Evolutionary conservation across 1,139 yeast species (phyloP).

Genomic region (Pichia norvegensis): DNA sequence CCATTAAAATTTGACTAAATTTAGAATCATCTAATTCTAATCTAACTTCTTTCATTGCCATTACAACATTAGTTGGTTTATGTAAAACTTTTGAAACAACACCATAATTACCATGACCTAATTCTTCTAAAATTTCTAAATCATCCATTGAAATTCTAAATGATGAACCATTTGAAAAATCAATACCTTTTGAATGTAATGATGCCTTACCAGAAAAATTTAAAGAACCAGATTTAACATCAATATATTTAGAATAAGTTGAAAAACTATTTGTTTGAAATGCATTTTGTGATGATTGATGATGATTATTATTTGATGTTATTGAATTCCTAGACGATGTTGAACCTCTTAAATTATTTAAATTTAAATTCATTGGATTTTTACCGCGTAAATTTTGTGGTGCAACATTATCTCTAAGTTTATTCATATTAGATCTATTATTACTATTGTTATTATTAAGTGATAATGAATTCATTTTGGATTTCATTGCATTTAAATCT

Average conservation of each 20-base stretch:
- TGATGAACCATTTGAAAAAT: slow-evolving; percentile 80
- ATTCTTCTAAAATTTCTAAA: slow-evolving; percentile 72
- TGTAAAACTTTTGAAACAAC: slow-evolving; percentile 88
- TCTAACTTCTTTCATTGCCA: slow-evolving; percentile 97
- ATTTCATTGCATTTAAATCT: slow-evolving; percentile 1
- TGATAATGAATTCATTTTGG: slow-evolving; percentile 6
- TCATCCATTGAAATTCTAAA: slow-evolving; percentile 84
- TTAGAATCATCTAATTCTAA: slow-evolving; percentile 86
- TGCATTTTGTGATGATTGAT: slow-evolving; percentile 28
- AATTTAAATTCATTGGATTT: slow-evolving; percentile 9
- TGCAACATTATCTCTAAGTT: slow-evolving; percentile 19
- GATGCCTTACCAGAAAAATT: slow-evolving; percentile 93
- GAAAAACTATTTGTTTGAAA: slow-evolving; percentile 50
- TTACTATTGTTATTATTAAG: slow-evolving; percentile 6
- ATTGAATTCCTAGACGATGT: not conserved
- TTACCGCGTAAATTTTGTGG: slow-evolving; percentile 17
- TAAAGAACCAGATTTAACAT: slow-evolving; percentile 82
- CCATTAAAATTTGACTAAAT: slow-evolving; percentile 92
- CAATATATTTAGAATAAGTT: slow-evolving; percentile 78
- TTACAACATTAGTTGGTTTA: slow-evolving; percentile 83
- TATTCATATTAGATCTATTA: slow-evolving; percentile 12
- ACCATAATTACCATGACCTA: slow-evolving; percentile 95
- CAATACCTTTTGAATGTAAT: slow-evolving; percentile 83
- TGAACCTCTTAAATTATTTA: slow-evolving; percentile 5
- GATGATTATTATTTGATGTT: not conserved